These are phyloP conservation scores for Vanrija sp. DNA, from an alignment of 1,284 basidiomycete genomes.

Conservation along the genomic window DNA sequence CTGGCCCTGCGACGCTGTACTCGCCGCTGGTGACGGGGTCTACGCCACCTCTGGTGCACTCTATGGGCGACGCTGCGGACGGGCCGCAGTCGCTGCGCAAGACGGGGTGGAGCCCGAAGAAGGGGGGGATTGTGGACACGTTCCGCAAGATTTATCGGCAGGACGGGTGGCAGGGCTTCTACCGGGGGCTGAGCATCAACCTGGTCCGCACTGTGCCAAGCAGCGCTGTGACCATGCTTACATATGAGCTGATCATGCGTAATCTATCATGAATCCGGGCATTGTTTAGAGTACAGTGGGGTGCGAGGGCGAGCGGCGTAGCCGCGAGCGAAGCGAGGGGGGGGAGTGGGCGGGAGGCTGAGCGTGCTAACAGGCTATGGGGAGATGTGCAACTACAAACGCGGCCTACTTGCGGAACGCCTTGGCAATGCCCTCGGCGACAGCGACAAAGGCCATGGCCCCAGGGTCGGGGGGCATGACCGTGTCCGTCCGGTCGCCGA, in stretches of 20 bases:
- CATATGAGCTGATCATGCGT: constrained; percentile 58
- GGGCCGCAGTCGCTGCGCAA: constrained; percentile 1
- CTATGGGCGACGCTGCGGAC: neutral
- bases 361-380: too few species aligned
- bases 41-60: constrained; percentile 2
- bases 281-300: too few species aligned
- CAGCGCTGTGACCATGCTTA: constrained; percentile 87
- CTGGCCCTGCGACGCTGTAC: constrained; percentile 9
- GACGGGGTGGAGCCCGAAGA: constrained; percentile 16
- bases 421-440: constrained; percentile 36
- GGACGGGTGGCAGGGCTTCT: constrained; percentile 81
- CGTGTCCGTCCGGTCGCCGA: constrained; percentile 40
- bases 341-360: too few species aligned
- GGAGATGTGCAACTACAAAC: too few species aligned
- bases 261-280: constrained; percentile 23
- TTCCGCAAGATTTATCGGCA: constrained; percentile 66
- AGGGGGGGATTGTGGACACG: constrained; percentile 64
- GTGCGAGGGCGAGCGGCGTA: neutral
- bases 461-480: constrained; percentile 46
- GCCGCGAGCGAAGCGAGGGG: too few species aligned
- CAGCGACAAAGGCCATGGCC: constrained; percentile 45
- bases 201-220: constrained; percentile 87
- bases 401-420: constrained; percentile 2
- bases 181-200: constrained; percentile 86
- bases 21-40: constrained; percentile 29